Evolutionary conservation across 2,329 filamentous ascomycete genomes (phyloP).

Genomic region (Coniochaeta ligniaria): DNA sequence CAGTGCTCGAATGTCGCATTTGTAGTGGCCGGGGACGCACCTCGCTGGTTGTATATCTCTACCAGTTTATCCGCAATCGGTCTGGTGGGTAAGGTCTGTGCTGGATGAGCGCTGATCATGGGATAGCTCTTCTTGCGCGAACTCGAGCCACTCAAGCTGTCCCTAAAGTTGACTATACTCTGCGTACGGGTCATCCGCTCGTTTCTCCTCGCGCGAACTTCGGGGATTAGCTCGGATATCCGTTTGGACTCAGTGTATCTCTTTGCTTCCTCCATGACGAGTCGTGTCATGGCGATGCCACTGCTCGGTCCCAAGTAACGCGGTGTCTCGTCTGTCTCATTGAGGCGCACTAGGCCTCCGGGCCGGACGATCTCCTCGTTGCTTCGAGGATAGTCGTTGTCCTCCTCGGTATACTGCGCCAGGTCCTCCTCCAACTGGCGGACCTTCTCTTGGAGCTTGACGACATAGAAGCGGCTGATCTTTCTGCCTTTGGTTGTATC

Average conservation of each 20-base stretch:
- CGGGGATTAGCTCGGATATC: conserved; percentile 86
- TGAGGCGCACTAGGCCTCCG: conserved; percentile 76
- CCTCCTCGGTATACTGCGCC: conserved; percentile 69
- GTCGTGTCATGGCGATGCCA: conserved; percentile 87
- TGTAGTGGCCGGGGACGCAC: conserved; percentile 34
- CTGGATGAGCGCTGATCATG: conserved; percentile 78
- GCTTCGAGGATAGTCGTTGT: conserved; percentile 60
- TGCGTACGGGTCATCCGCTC: conserved; percentile 55
- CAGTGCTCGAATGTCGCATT: neutral
- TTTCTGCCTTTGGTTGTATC: conserved; percentile 81
- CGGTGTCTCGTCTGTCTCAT: conserved; percentile 76
- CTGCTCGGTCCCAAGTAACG: conserved; percentile 91
- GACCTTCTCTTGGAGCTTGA: conserved; percentile 83
- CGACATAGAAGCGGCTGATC: conserved; percentile 86
- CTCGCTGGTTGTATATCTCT: conserved; percentile 79
- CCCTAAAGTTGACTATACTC: conserved; percentile 46
- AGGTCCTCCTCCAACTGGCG: conserved; percentile 76
- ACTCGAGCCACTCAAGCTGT: conserved; percentile 41
- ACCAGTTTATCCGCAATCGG: conserved; percentile 71
- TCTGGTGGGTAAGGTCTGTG: conserved; percentile 65
- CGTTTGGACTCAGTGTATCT: conserved; percentile 84
- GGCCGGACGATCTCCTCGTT: conserved; percentile 82
- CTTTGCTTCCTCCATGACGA: conserved; percentile 96
- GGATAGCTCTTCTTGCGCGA: conserved; percentile 80
- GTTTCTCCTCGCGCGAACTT: conserved; percentile 52